Evolutionary conservation across 441 rosid species (phyloP).

Genomic region (Syzygium malaccense): DNA sequence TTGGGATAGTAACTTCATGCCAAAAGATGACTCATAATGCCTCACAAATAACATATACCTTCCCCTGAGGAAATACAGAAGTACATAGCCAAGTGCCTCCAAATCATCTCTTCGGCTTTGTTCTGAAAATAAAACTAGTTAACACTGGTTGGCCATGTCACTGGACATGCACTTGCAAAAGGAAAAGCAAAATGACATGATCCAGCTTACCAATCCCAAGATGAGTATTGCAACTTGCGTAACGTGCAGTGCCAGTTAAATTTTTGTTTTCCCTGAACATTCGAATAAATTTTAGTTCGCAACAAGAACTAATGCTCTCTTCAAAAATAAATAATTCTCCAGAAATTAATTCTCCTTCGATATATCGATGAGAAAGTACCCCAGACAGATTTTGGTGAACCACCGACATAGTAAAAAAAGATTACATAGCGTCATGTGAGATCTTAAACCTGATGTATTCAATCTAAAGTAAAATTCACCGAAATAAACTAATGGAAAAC

Average conservation of each 20-base stretch:
- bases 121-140: constrained; percentile 21
- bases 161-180: not conserved
- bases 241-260: constrained; percentile 62
- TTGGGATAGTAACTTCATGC: not conserved
- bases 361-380: not conserved
- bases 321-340: not conserved
- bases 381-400: not conserved
- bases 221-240: constrained; percentile 68
- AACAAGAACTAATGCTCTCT: not conserved
- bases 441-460: not conserved
- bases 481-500: constrained; percentile 14
- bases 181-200: not conserved
- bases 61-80: constrained; percentile 57
- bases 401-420: not conserved
- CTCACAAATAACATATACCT: constrained; percentile 23
- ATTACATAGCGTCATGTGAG: not conserved
- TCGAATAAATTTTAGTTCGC: not conserved
- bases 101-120: constrained; percentile 66
- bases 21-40: not conserved
- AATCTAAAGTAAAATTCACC: not conserved
- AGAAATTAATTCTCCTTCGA: not conserved
- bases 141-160: not conserved
- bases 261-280: constrained; percentile 51
- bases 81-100: constrained; percentile 58
- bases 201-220: constrained; percentile 52